Conservation (phyloP, 2,329 filamentous ascomycete genomes). For the Exophiala bonariae region DNA sequence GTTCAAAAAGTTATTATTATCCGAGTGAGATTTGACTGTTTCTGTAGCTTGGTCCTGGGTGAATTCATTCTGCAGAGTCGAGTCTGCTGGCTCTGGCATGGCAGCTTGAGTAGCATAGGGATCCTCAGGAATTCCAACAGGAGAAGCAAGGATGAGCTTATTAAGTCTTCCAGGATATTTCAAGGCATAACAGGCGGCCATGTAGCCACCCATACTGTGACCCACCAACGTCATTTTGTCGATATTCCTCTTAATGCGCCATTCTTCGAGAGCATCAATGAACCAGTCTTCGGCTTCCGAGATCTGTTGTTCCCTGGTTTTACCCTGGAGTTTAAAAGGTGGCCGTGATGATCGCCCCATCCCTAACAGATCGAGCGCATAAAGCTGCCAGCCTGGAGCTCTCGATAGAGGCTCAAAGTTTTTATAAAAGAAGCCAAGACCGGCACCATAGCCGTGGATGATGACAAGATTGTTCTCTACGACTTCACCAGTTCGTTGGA, state of each 20-base stretch:
- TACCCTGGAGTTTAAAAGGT: slow-evolving; percentile 79
- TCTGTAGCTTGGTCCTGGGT: slow-evolving; percentile 67
- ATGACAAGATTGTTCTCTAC: slow-evolving; percentile 88
- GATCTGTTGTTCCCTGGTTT: slow-evolving; percentile 76
- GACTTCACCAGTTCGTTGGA: slow-evolving; percentile 78
- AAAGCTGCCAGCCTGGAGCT: slow-evolving; percentile 79
- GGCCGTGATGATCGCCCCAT: slow-evolving; percentile 90
- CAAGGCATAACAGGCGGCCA: slow-evolving; percentile 89
- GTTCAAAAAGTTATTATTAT: slow-evolving; percentile 58
- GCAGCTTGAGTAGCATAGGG: slow-evolving; percentile 81
- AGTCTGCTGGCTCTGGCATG: slow-evolving; percentile 74
- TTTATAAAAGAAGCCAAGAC: slow-evolving; percentile 96
- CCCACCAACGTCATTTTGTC: slow-evolving; percentile 92
- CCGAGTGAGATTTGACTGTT: slow-evolving; percentile 32
- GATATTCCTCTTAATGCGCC: slow-evolving; percentile 83
- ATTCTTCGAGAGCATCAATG: slow-evolving; percentile 92
- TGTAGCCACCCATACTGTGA: slow-evolving; percentile 91
- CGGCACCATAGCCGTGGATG: slow-evolving; percentile 94
- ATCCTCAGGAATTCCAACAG: slow-evolving; percentile 91
- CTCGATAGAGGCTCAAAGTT: slow-evolving; percentile 90
- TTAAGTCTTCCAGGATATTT: slow-evolving; percentile 95
- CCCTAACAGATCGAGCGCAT: slow-evolving; percentile 89
- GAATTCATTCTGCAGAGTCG: slow-evolving; percentile 75
- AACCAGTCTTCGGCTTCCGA: slow-evolving; percentile 93
- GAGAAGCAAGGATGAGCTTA: slow-evolving; percentile 92